Evolutionary conservation across 257 asterid genomes (phyloP), one percentile per base, ranked within the genome.

Genomic region (Solanum clarkiae): DNA sequence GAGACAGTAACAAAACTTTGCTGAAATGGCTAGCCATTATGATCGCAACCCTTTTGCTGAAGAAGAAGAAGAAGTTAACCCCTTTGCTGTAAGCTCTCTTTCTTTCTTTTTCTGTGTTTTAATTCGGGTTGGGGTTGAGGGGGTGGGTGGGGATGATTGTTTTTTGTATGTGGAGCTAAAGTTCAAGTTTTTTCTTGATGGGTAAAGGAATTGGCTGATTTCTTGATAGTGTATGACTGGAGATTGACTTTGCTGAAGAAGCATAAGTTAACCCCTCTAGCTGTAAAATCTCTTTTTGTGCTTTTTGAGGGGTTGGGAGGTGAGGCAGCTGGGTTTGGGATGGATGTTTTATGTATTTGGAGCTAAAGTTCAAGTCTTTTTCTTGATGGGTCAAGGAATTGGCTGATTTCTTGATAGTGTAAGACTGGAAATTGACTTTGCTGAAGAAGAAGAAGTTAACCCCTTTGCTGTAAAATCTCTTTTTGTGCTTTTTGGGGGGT

Each of bases 61-160:
- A 79, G 87, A 85, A 15, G 87, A 85, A 15, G 87, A 85, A 36
- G 87, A 85, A 65, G 87, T 85, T 66, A 85, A 85, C 70, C 87
- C 87, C 13, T 85, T 85, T 47, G 84, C 87, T n/a, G 87, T 85
- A 80, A 80, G 81, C 53, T 53, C 80, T 36, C 68, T 40, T 8
- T 32, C 44, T 71, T 17, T 0, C 3, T 2, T 29, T 66, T 14
- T 32, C 16, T 69, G 8, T 18, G 8, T 1, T 56, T 56, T 57
- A 17, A 3, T 3, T 44, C 2, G 4, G 22, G n/a, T 8, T 29
- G 32, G 14, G 32, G 15, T 1, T 20, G 10, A 2, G 15, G 13
- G 29, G 29, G 47, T 8, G 2, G 10, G 22, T 60, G 10, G 5
- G 70, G 75, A 17, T 68, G 24, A 69, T 69, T 9, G 26, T 70